Evolutionary conservation across 1,284 basidiomycete genomes (phyloP), one percentile per base, ranked within the genome.

Genomic region (Cutaneotrichosporon sp.): DNA sequence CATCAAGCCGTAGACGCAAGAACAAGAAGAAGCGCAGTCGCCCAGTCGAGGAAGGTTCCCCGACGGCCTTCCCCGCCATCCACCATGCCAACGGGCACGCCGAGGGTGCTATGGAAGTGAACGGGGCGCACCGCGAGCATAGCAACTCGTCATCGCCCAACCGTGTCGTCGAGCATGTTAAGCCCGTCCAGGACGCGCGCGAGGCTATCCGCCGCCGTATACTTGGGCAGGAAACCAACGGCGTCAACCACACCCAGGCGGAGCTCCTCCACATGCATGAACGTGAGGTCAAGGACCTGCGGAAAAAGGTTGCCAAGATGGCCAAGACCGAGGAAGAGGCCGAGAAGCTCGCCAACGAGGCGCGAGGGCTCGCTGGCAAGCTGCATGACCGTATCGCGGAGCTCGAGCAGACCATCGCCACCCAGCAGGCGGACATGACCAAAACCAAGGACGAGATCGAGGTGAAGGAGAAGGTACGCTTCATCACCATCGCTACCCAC

Each of bases 371-470:
- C 5, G 38, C 16, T 5, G 36, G 18, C 2, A 46, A 56, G 16
- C 52, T 65, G 21, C 62, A 46, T 32, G 68, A 49, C 58, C 59
- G 53, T 38, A 49, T 63, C 4, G 62, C 26, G 1, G 63, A 60
- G 53, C 63, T 64, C 34, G 58, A 64, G 53, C 32, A 38, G 26
- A 56, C 42, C 16, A 22, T 56, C 3, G 52, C 40, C 3, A 38
- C 42, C 36, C 65, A 66, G 47, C 56, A 32, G 46, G 65, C 61
- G 22, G 69, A 70, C 52, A 55, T 70, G 14, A 63, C 64, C 38
- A 38, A 13, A 40, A 38, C 56, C 49, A 50, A 62, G 38, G 58
- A 36, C 8, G 60, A 51, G 22, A 52, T 65, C 16, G 62, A 60
- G 50, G 50, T 36, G 18, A 69, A 51, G 46, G 57, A 31, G 13